Conservation (phyloP, 75 land plant species). For the Pseudotsuga menziesii region DNA sequence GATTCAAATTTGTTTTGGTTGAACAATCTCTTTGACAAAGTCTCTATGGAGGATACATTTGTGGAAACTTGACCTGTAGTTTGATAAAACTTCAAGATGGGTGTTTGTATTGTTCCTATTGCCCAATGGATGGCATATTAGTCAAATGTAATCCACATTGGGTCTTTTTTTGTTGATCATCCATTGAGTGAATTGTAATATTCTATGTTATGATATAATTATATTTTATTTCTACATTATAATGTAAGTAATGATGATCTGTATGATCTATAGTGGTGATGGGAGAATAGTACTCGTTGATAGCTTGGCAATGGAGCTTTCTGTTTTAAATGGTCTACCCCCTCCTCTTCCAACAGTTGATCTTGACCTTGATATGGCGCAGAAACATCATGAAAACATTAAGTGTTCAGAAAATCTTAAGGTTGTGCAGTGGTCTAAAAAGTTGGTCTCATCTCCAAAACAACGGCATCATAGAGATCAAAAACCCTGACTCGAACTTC, state of each 20-base stretch:
- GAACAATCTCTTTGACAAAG: neutral
- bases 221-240: neutral
- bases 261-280: constrained; percentile 46
- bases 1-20: neutral
- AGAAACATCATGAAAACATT: too few relatives aligned
- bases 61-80: neutral
- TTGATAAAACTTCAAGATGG: neutral
- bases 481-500: too few relatives aligned
- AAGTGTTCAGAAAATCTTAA: too few relatives aligned
- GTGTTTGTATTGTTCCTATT: too few relatives aligned
- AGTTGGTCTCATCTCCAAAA: too few relatives aligned
- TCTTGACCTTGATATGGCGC: constrained; percentile 94
- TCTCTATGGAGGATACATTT: neutral
- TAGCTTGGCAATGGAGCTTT: constrained; percentile 37
- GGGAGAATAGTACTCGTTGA: constrained; percentile 75
- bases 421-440: too few relatives aligned
- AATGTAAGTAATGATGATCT: neutral
- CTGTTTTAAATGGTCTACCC: constrained; percentile 47
- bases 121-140: neutral
- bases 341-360: constrained; percentile 73
- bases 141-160: neutral
- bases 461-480: too few relatives aligned
- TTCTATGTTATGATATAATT: neutral
- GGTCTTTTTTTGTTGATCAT: neutral
- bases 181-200: neutral